phyloP scores from a whole-genome alignment of 176 grass and related monocot species.

The Oryza officinalis region DNA sequence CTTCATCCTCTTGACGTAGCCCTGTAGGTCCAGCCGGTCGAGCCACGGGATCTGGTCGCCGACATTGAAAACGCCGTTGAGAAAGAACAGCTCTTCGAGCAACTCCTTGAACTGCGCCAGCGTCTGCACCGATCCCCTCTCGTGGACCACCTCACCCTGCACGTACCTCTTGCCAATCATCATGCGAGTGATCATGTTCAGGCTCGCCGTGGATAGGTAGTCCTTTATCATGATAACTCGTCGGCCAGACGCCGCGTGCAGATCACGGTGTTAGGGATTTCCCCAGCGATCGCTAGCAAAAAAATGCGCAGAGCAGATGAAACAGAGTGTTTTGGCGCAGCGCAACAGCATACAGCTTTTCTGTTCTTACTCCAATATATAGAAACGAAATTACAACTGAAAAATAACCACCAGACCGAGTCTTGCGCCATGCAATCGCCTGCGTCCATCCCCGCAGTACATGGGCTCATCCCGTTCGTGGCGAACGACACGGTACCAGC shows the following conservation, averaged over 20 bases:
- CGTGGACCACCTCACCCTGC: neutral
- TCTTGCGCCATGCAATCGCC: too few species aligned
- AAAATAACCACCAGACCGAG: too few species aligned
- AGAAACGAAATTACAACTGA: too few species aligned
- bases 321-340: too few species aligned
- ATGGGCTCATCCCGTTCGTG: too few species aligned
- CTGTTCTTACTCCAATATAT: too few species aligned
- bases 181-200: conserved; percentile 59
- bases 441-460: too few species aligned
- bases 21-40: conserved; percentile 58
- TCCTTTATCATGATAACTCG: conserved; percentile 44
- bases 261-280: too few species aligned
- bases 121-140: conserved; percentile 4
- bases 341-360: too few species aligned
- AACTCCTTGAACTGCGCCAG: conserved; percentile 58
- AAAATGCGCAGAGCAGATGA: too few species aligned
- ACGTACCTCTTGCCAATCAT: conserved; percentile 63
- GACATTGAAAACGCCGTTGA: conserved; percentile 62
- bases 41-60: conserved; percentile 72
- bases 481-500: too few species aligned
- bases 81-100: conserved; percentile 58
- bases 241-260: conserved; percentile 1
- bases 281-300: too few species aligned
- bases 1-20: conserved; percentile 77
- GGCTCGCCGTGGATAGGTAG: conserved; percentile 33